A percentile compares a stretch with the other conserved stretches of the same genome.
These are phyloP conservation scores for Auricularia heimuer DNA, from an alignment of 768 basidiomycete genomes.

Conservation along the genomic window DNA sequence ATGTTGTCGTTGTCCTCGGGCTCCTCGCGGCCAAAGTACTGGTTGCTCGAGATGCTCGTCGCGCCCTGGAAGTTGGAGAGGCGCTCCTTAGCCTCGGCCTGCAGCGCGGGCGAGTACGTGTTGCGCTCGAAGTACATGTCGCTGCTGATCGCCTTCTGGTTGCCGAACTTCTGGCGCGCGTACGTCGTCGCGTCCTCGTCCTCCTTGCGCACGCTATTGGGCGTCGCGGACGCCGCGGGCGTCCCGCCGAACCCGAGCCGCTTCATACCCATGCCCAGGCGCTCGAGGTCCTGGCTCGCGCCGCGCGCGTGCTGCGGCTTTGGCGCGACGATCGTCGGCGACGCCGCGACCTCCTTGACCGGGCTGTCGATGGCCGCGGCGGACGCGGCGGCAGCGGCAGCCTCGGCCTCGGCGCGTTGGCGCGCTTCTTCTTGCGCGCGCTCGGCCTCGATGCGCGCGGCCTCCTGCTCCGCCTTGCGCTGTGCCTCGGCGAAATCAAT, in stretches of 20 bases:
- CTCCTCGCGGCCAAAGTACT: conserved; percentile 92
- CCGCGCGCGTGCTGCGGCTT: conserved; percentile 23
- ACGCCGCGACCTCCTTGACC: conserved; percentile 13
- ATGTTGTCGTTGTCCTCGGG: conserved; percentile 49
- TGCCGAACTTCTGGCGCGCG: conserved; percentile 85
- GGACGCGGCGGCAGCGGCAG: conserved; percentile 17
- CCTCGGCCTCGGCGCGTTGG: conserved; percentile 26
- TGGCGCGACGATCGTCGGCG: conserved; percentile 19
- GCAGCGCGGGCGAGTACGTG: conserved; percentile 64
- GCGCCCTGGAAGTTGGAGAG: conserved; percentile 84
- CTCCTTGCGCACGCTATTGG: conserved; percentile 18
- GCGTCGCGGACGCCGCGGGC: conserved; percentile 49
- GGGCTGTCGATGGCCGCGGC: conserved; percentile 20
- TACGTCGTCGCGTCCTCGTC: conserved; percentile 58
- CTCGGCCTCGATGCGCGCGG: conserved; percentile 69
- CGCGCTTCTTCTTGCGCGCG: conserved; percentile 26
- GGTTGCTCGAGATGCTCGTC: conserved; percentile 85
- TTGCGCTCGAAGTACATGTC: conserved; percentile 96
- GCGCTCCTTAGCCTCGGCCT: conserved; percentile 70
- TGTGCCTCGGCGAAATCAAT: conserved; percentile 96
- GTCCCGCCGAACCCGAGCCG: conserved; percentile 80
- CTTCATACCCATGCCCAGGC: conserved; percentile 62
- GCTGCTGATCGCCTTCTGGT: conserved; percentile 92
- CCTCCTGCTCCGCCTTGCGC: conserved; percentile 81
- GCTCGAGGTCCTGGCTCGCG: conserved; percentile 40